Percentiles rank a stretch among this genome's conserved stretches.
Evolutionary conservation across 2,329 filamentous ascomycete species (phyloP).

Genomic region (Epichloe festucae): DNA sequence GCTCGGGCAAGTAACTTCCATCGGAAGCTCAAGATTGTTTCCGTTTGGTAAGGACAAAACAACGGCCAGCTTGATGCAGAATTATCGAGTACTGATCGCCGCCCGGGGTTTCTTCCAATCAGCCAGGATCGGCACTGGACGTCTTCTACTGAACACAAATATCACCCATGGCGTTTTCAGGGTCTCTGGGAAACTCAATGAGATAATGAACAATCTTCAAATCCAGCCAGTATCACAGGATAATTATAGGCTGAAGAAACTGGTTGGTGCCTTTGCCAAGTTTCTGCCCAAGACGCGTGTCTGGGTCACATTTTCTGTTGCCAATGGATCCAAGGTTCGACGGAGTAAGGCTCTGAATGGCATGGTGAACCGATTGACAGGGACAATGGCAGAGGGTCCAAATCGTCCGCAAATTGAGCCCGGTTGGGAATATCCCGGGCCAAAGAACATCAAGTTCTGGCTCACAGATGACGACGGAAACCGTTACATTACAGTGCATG

Average conservation of each 20-base stretch:
- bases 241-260: constrained; percentile 11
- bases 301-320: constrained; percentile 17
- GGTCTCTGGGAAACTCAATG: constrained; percentile 20
- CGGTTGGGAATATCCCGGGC: constrained; percentile 19
- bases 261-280: constrained; percentile 17
- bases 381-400: constrained; percentile 5
- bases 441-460: constrained; percentile 20
- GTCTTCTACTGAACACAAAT: constrained; percentile 42
- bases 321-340: constrained; percentile 18
- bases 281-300: constrained; percentile 27
- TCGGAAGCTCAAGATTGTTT: constrained; percentile 38
- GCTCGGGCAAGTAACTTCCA: constrained; percentile 20
- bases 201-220: constrained; percentile 19
- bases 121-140: constrained; percentile 37
- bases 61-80: constrained; percentile 13
- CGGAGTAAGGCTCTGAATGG: constrained; percentile 17
- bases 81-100: constrained; percentile 23
- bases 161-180: constrained; percentile 42
- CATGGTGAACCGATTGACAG: constrained; percentile 14
- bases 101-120: constrained; percentile 44
- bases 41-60: constrained; percentile 22
- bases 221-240: constrained; percentile 7
- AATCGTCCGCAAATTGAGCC: constrained; percentile 13
- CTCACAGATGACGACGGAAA: constrained; percentile 13
- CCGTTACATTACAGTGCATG: constrained; percentile 24